phyloP scores from a whole-genome alignment of 2,329 filamentous ascomycete genomes.

The Epicoccum nigrum region DNA sequence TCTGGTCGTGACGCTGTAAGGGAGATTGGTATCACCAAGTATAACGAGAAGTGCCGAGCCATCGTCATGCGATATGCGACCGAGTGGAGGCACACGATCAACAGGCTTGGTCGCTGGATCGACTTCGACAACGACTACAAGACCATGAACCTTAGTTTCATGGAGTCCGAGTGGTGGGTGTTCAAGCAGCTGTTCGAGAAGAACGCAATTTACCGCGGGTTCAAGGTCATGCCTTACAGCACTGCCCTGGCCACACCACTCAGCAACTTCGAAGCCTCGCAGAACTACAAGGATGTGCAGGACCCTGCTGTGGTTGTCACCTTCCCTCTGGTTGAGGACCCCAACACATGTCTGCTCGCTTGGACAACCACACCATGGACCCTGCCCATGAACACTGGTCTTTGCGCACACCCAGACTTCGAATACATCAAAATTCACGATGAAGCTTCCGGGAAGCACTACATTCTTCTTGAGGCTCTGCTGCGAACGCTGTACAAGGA shows the following conservation, averaged over 20 bases:
- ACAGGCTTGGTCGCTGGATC: conserved; percentile 91
- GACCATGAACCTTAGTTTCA: conserved; percentile 94
- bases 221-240: conserved; percentile 94
- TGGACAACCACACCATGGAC: conserved; percentile 95
- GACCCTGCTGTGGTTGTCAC: conserved; percentile 89
- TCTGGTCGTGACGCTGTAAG: conserved; percentile 85
- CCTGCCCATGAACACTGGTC: conserved; percentile 77
- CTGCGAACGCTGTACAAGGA: conserved; percentile 89
- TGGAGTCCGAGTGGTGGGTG: conserved; percentile 97
- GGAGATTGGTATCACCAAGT: conserved; percentile 83
- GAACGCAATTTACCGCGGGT: conserved; percentile 85
- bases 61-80: conserved; percentile 90
- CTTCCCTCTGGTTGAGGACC: conserved; percentile 81
- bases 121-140: conserved; percentile 99
- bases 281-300: conserved; percentile 92
- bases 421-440: conserved; percentile 89
- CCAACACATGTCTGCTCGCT: conserved; percentile 75
- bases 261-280: conserved; percentile 91
- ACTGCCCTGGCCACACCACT: conserved; percentile 87
- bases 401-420: conserved; percentile 80
- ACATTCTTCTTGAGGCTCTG: conserved; percentile 81
- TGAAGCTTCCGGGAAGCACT: conserved; percentile 80
- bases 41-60: conserved; percentile 88
- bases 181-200: conserved; percentile 94
- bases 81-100: conserved; percentile 89